These are phyloP conservation scores for Saitozyma podzolica DNA, from an alignment of 768 basidiomycete species.

Conservation along the genomic window DNA sequence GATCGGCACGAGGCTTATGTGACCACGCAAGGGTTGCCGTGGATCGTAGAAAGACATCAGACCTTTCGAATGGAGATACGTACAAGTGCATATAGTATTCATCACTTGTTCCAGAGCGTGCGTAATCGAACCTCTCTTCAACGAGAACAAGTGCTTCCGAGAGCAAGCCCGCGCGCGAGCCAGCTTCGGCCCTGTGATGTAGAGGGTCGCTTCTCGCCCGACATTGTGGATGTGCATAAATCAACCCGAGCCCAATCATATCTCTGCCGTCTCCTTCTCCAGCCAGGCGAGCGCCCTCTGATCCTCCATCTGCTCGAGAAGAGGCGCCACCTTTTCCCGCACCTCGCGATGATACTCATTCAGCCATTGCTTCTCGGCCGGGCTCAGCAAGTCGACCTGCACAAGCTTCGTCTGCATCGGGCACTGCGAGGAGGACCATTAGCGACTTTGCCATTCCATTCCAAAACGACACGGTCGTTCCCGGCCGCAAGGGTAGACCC, in stretches of 20 bases:
- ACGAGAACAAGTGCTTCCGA: too few relatives aligned
- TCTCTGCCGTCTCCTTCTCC: conserved; percentile 43
- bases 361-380: conserved; percentile 75
- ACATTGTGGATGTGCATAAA: neutral
- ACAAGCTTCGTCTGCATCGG: conserved; percentile 86
- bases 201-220: too few relatives aligned
- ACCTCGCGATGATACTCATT: conserved; percentile 79
- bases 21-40: too few relatives aligned
- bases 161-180: too few relatives aligned
- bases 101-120: too few relatives aligned
- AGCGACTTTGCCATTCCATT: too few relatives aligned
- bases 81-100: too few relatives aligned
- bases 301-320: conserved; percentile 63
- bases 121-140: too few relatives aligned
- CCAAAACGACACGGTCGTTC: conserved; percentile 1
- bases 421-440: conserved; percentile 55
- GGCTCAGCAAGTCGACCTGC: conserved; percentile 63
- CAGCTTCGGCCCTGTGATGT: too few relatives aligned
- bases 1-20: too few relatives aligned
- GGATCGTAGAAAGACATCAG: too few relatives aligned
- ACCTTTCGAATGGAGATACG: too few relatives aligned
- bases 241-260: conserved; percentile 13
- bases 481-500: conserved; percentile 31
- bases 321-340: conserved; percentile 68
- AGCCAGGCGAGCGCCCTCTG: conserved; percentile 53